Percentiles rank a stretch among this genome's conserved stretches.
Conservation (phyloP, 1,139 yeast species). For the Saccharomyces uvarum region DNA sequence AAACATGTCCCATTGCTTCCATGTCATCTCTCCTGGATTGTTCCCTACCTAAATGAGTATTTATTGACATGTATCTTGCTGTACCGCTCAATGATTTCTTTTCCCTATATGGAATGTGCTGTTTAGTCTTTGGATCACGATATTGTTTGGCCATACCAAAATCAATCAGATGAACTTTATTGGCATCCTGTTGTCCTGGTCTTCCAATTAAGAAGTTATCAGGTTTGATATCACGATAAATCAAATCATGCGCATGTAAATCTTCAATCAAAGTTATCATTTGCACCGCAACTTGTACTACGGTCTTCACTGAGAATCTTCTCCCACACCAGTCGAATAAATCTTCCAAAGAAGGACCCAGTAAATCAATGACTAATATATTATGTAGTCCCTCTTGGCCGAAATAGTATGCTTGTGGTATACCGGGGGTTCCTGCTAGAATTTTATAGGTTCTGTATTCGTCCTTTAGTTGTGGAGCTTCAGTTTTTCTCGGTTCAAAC, state of each 20-base stretch:
- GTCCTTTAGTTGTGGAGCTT: conserved; percentile 66
- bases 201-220: conserved; percentile 95
- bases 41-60: conserved; percentile 94
- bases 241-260: conserved; percentile 61
- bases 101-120: conserved; percentile 94
- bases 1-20: conserved; percentile 90
- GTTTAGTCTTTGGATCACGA: conserved; percentile 90
- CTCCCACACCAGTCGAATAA: conserved; percentile 79
- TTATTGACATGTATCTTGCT: conserved; percentile 91
- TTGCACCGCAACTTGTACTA: conserved; percentile 66
- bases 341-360: conserved; percentile 75
- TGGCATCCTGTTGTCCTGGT: conserved; percentile 57
- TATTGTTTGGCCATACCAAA: conserved; percentile 94
- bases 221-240: conserved; percentile 78
- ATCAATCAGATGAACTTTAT: conserved; percentile 88
- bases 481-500: conserved; percentile 66
- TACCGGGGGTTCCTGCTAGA: conserved; percentile 49
- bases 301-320: conserved; percentile 59
- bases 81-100: conserved; percentile 95
- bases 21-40: conserved; percentile 95
- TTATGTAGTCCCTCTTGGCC: conserved; percentile 73
- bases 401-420: conserved; percentile 66
- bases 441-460: conserved; percentile 63
- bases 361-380: conserved; percentile 58
- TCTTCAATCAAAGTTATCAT: conserved; percentile 63